phyloP scores from a whole-genome alignment of 495 filamentous ascomycete species.

The Aspergillus conjunctus region DNA sequence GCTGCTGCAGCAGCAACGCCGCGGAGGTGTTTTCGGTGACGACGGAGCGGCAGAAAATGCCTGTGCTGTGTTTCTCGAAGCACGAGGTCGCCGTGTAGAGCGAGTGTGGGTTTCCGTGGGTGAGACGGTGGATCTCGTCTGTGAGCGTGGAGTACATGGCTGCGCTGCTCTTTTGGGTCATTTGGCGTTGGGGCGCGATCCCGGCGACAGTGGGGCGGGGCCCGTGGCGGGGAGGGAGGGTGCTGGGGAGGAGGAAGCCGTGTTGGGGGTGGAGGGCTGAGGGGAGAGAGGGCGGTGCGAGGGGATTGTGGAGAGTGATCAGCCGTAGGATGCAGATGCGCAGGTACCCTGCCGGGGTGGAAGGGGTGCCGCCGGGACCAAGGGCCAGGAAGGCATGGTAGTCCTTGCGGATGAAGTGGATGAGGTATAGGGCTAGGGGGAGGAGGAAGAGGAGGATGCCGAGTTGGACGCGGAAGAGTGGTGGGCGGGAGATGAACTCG shows the following conservation, averaged over 20 bases:
- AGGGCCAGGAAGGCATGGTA: conserved; percentile 75
- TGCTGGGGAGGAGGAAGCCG: conserved; percentile 46
- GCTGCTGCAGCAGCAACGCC: neutral
- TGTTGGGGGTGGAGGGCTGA: conserved; percentile 38
- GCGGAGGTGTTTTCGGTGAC: conserved; percentile 17
- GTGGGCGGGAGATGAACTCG: conserved; percentile 3
- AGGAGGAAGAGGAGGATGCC: conserved; percentile 32
- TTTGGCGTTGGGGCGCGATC: conserved; percentile 79
- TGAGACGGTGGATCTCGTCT: conserved; percentile 52
- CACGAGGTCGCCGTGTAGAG: conserved; percentile 67
- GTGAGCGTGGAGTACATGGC: conserved; percentile 56
- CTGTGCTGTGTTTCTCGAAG: conserved; percentile 78
- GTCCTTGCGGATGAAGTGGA: conserved; percentile 68
- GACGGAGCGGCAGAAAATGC: conserved; percentile 60
- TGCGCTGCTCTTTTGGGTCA: conserved; percentile 60
- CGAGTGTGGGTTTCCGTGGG: conserved; percentile 44
- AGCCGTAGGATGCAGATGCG: conserved; percentile 61
- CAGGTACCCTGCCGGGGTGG: conserved; percentile 71
- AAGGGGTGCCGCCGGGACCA: conserved; percentile 79
- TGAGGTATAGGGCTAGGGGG: conserved; percentile 51
- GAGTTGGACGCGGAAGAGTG: conserved; percentile 12
- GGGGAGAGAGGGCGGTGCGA: conserved; percentile 34
- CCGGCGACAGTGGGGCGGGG: conserved; percentile 66
- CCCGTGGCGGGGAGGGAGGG: conserved; percentile 61
- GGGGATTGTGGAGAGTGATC: conserved; percentile 44